These are phyloP conservation scores for Citrullus amarus DNA, from an alignment of 306 rosid species.

Conservation along the genomic window DNA sequence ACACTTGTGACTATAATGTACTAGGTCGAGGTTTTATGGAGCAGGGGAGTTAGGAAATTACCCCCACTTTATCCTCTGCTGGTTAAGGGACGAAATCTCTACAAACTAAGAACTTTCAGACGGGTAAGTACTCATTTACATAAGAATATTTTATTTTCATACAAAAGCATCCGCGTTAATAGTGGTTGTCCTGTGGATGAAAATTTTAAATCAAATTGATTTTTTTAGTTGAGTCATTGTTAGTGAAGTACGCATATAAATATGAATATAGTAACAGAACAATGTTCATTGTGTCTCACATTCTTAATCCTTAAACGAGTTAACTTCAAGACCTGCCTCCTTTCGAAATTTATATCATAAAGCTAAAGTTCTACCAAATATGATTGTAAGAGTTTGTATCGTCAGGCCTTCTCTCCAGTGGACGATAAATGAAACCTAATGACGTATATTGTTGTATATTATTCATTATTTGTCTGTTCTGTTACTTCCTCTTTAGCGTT, in stretches of 20 bases:
- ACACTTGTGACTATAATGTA: conserved; percentile 4
- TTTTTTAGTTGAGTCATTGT: not conserved
- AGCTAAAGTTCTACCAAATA: not conserved
- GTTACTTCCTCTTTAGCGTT: conserved; percentile 25
- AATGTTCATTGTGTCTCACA: not conserved
- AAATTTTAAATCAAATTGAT: not conserved
- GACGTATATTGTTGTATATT: not conserved
- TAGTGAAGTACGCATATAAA: not conserved
- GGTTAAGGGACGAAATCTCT: conserved; percentile 81
- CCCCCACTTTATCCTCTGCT: conserved; percentile 52
- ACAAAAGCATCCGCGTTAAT: not conserved
- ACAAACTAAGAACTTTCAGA: conserved; percentile 58
- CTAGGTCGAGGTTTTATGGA: conserved; percentile 82
- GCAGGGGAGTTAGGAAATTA: conserved; percentile 45
- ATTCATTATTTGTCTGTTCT: conserved; percentile 10
- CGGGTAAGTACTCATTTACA: conserved; percentile 27
- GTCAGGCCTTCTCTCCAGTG: not conserved
- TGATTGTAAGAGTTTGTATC: not conserved
- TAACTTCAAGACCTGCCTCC: not conserved
- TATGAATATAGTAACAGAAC: not conserved
- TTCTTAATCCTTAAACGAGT: not conserved
- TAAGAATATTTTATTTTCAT: not conserved
- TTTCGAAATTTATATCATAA: not conserved
- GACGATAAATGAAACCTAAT: not conserved
- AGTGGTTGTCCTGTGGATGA: not conserved